phyloP scores from a whole-genome alignment of 2,329 filamentous ascomycete species.

The Gaeumannomyces tritici region DNA sequence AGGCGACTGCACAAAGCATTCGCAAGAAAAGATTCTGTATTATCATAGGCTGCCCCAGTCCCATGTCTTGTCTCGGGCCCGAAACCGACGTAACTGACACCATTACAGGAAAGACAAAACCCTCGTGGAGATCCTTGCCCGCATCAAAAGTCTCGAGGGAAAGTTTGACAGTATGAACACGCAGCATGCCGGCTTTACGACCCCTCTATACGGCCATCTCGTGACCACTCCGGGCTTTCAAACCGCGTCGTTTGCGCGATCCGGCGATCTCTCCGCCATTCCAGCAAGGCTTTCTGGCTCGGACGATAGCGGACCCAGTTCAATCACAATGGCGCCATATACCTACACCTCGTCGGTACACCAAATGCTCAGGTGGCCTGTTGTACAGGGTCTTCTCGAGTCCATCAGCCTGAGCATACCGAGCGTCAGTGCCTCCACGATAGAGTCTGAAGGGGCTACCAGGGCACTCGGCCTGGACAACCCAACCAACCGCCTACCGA shows the following conservation, averaged over 20 bases:
- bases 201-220: neutral
- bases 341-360: constrained; percentile 31
- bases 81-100: neutral
- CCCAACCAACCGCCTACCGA: constrained; percentile 10
- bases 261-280: constrained; percentile 1
- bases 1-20: neutral
- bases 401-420: constrained; percentile 19
- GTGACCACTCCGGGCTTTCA: neutral
- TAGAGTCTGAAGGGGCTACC: constrained; percentile 25
- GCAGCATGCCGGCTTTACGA: constrained; percentile 9
- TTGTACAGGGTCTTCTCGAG: constrained; percentile 29
- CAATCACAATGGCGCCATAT: constrained; percentile 14
- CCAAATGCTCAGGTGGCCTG: constrained; percentile 42
- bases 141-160: constrained; percentile 41
- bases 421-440: constrained; percentile 18
- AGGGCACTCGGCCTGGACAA: constrained; percentile 22
- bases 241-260: neutral
- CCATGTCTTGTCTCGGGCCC: neutral
- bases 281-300: neutral
- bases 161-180: constrained; percentile 39
- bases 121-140: constrained; percentile 49
- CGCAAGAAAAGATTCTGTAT: neutral
- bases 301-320: constrained; percentile 7
- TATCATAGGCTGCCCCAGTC: neutral
- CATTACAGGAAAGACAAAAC: constrained; percentile 49